Base-by-base conservation (phyloP, 2,329 filamentous ascomycete species). In the Diplodia seriata region DNA sequence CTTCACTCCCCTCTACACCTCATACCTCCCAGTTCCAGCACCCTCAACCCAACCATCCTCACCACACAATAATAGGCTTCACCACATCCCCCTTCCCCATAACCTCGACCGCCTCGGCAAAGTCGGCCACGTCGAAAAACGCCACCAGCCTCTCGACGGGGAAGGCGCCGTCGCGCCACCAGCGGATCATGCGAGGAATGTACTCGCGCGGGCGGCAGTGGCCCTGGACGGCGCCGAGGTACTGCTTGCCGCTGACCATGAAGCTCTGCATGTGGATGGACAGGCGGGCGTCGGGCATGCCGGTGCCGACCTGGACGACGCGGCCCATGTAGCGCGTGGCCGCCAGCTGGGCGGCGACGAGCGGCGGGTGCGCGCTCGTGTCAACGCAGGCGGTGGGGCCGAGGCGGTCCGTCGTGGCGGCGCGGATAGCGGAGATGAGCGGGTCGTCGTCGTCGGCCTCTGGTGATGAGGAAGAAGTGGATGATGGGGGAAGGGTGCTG, bases 201-300 rank as follows among this genome's bases (percentile, higher is more conserved):
- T 53, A 64, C 7, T 68, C 57, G 4, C 70, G 67, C 54, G 81
- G 76, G 29, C 76, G 73, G 11, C 79, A 76, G 43, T 83, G 80
- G 0, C 82, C 81, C 40, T 84, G 80, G 12, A 80, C 78, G 8
- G 83, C 82, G 0, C 83, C 83, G 9, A 83, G 80, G 55, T 81
- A 83, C 61, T 79, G 79, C 70, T 85, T 85, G 0, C 82, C 84
- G 9, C 76, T 76, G 14, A 80, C 75, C 82, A 85, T 85, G 70
- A 84, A 84, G 20, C 76, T 75, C 40, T 83, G 81, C 65, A 81
- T 78, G 4, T 78, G 77, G 5, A 85, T 70, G 3, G 74, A 75
- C 5, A 85, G 66, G 29, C 77, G 75, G 1, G 79, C 76, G 5
- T 81, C 78, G 1, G 82, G 80, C 43, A 66, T 59, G 4, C 83